phyloP scores from a whole-genome alignment of 2,329 filamentous ascomycete genomes.

The Exutisphaerella laricina region DNA sequence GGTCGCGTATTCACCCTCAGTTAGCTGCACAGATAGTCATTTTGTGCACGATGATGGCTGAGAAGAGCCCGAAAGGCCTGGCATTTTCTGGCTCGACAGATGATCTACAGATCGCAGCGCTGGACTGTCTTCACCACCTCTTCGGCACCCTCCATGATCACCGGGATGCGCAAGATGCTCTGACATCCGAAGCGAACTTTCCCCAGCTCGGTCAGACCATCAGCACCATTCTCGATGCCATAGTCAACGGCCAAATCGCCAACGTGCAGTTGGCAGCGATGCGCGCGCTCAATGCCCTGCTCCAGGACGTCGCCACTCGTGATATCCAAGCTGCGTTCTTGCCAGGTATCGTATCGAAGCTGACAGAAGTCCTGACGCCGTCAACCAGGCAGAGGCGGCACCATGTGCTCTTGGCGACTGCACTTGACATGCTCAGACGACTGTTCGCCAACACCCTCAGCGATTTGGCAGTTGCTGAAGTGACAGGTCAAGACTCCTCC shows the following conservation, averaged over 20 bases:
- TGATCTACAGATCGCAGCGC: conserved; percentile 67
- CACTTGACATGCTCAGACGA: conserved; percentile 21
- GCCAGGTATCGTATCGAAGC: conserved; percentile 76
- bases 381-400: conserved; percentile 57
- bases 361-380: conserved; percentile 69
- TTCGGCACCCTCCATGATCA: conserved; percentile 52
- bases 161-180: conserved; percentile 41
- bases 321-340: conserved; percentile 79
- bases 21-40: conserved; percentile 81
- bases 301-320: conserved; percentile 60
- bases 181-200: conserved; percentile 55
- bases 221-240: conserved; percentile 69
- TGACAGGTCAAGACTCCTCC: too few relatives aligned
- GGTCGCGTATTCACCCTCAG: conserved; percentile 60
- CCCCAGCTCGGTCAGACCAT: conserved; percentile 78
- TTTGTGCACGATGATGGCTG: conserved; percentile 73
- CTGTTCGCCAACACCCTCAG: conserved; percentile 22
- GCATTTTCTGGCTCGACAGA: conserved; percentile 55
- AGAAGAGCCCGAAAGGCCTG: conserved; percentile 59
- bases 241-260: conserved; percentile 59
- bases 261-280: conserved; percentile 68
- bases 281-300: conserved; percentile 57
- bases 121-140: conserved; percentile 63
- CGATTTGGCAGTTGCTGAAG: conserved; percentile 7
- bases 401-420: conserved; percentile 54